Base-by-base conservation (phyloP, 495 filamentous ascomycete genomes). In the Hypoxylon intermedium region DNA sequence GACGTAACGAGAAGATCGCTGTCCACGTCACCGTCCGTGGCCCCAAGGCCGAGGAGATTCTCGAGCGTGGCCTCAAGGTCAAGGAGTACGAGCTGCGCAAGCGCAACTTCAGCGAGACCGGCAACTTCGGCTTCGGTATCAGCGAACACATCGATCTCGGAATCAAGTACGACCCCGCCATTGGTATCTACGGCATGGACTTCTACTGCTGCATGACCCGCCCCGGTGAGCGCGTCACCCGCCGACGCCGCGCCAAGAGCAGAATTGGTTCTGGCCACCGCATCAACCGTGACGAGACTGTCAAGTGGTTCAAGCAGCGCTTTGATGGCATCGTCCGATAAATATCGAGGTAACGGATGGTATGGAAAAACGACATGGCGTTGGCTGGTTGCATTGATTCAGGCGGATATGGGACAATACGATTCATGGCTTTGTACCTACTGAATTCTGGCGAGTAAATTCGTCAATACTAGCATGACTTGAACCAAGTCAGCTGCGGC, bases 171-270 rank as follows among this genome's bases (percentile, higher is more conserved):
- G 94, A 98, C 87, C 94, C 94, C 58, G 90, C 85, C 53, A 98
- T 98, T 70, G 93, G 93, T 85, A 98, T 99, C 81, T 99, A 99
- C 85, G 95, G 95, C 80, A 99, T 99, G 95, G 95, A 99, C 85
- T 99, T 99, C 86, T 99, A 97, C 89, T 91, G 88, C 89, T 97
- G 93, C 91, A 99, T 99, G 95, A 81, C 91, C 83, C 92, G 95
- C 69, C 95, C 93, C 60, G 95, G 95, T 82, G 91, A 95, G 85
- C 92, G 94, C 76, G 92, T 99, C 75, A 87, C 92, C 75, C 92
- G 90, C 83, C 92, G 95, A 70, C 87, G 93, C 73, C 91, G 93
- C 71, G 85, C 81, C 84, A 89, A 95, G 85, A 81, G 86, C 81
- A 82, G 79, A 70, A 86, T 99, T 73, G 95, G 95, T 73, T 75